phyloP scores from a whole-genome alignment of 257 asterid genomes.

The Penstemon newberryi region DNA sequence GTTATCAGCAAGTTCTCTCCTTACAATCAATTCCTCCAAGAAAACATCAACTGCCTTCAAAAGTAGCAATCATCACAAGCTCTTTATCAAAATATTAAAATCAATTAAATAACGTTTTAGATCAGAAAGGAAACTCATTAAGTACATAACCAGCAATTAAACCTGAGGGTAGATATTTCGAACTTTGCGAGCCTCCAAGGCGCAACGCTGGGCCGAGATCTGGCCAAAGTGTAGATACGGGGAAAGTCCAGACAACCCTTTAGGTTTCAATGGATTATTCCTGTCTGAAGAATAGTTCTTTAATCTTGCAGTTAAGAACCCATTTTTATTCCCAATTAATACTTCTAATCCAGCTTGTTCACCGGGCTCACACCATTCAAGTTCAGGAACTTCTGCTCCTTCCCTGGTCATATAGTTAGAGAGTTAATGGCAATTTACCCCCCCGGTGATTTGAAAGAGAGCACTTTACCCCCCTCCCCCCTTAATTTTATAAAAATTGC shows the following conservation, averaged over 20 bases:
- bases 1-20: conserved; percentile 96
- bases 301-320: conserved; percentile 69
- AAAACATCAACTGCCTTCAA: conserved; percentile 83
- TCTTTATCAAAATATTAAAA: conserved; percentile 17
- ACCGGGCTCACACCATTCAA: conserved; percentile 95
- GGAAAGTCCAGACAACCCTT: conserved; percentile 88
- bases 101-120: not conserved
- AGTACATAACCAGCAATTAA: not conserved
- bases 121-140: conserved; percentile 7
- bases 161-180: conserved; percentile 75
- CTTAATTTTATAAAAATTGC: too few species aligned
- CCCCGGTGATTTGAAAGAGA: too few species aligned
- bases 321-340: conserved; percentile 60
- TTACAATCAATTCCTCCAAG: conserved; percentile 84
- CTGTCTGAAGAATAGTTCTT: conserved; percentile 73
- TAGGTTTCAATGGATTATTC: conserved; percentile 83
- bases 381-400: conserved; percentile 97
- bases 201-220: conserved; percentile 92
- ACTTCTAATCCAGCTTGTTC: conserved; percentile 76
- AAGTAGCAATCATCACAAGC: conserved; percentile 19
- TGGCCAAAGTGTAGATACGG: conserved; percentile 98
- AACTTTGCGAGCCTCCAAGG: conserved; percentile 72
- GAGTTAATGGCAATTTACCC: not conserved
- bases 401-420: conserved; percentile 51
- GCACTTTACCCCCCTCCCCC: too few species aligned